Evolutionary conservation across 2,329 filamentous ascomycete species (phyloP), one percentile per base, ranked within the genome.

Genomic region (Fusarium algeriense): DNA sequence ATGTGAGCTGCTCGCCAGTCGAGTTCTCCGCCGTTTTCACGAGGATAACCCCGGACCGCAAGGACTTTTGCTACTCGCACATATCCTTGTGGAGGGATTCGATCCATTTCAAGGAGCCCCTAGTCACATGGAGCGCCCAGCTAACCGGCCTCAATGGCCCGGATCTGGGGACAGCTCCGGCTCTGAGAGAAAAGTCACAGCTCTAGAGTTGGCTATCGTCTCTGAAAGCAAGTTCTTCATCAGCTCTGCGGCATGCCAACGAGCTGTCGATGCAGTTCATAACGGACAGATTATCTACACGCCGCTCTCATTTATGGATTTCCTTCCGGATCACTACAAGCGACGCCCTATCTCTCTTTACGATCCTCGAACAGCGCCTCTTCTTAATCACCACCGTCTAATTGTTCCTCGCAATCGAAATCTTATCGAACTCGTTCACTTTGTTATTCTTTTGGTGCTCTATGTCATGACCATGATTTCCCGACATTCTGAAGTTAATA

Each of bases 301-400:
- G 2, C 91, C 91, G 0, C 88, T 88, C 0, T 87, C 89, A 0
- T 92, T 92, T 71, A 87, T 93, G 75, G 91, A 93, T 76, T 92
- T 93, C 58, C 83, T 93, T 4, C 91, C 91, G 0, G 91, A 93
- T 76, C 89, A 91, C 75, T 93, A 93, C 82, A 92, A 92, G 77
- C 86, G 90, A 74, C 89, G 90, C 53, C 90, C 90, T 1, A 90
- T 93, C 45, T 89, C 89, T 6, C 81, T 93, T 1, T 93, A 93
- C 77, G 88, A 92, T 74, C 91, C 91, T 6, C 82, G 89, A 20
- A 86, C 87, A 64, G 90, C 90, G 7, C 89, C 89, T 5, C 76
- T 92, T 7, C 83, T 93, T 17, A 93, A 93, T 70, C 91, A 93
- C 71, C 91, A 91, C 74, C 89, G 91, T 4, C 84, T 93, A 19